Percentiles rank a stretch among this genome's conserved stretches.
Evolutionary conservation across 805 yeast species (phyloP).

Genomic region (Cyberlindnera meyerae): DNA sequence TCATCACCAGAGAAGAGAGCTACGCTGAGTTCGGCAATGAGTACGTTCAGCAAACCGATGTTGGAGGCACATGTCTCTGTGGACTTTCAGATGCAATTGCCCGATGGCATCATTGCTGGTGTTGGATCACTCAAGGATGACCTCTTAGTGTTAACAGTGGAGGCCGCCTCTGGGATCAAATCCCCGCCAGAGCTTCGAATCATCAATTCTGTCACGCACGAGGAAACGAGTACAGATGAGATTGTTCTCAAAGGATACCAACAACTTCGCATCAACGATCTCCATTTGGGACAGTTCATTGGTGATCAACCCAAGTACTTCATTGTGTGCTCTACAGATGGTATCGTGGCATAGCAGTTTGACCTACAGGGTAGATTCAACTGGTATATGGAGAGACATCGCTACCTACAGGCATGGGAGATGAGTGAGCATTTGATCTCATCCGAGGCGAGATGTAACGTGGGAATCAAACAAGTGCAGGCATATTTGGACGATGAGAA

Average conservation of each 20-base stretch:
- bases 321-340: slow-evolving; percentile 77
- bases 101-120: slow-evolving; percentile 59
- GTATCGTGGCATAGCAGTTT: slow-evolving; percentile 69
- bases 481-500: slow-evolving; percentile 35
- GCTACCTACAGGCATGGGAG: slow-evolving; percentile 71
- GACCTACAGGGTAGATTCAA: slow-evolving; percentile 61
- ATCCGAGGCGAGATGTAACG: slow-evolving; percentile 44
- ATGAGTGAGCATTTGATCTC: slow-evolving; percentile 57
- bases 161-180: slow-evolving; percentile 29
- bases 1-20: slow-evolving; percentile 6
- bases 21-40: slow-evolving; percentile 36
- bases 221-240: slow-evolving; percentile 75
- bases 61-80: slow-evolving; percentile 36
- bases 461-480: slow-evolving; percentile 54
- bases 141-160: slow-evolving; percentile 55
- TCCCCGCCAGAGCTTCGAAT: slow-evolving; percentile 73
- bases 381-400: slow-evolving; percentile 60
- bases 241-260: slow-evolving; percentile 55
- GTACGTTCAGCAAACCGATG: slow-evolving; percentile 44
- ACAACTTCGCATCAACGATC: slow-evolving; percentile 56
- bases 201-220: slow-evolving; percentile 58
- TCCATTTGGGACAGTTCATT: slow-evolving; percentile 54
- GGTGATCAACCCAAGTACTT: slow-evolving; percentile 46
- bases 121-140: slow-evolving; percentile 72
- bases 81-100: slow-evolving; percentile 35